Base-by-base conservation (phyloP, 768 basidiomycete genomes). In the Tephrocybe sp. region DNA sequence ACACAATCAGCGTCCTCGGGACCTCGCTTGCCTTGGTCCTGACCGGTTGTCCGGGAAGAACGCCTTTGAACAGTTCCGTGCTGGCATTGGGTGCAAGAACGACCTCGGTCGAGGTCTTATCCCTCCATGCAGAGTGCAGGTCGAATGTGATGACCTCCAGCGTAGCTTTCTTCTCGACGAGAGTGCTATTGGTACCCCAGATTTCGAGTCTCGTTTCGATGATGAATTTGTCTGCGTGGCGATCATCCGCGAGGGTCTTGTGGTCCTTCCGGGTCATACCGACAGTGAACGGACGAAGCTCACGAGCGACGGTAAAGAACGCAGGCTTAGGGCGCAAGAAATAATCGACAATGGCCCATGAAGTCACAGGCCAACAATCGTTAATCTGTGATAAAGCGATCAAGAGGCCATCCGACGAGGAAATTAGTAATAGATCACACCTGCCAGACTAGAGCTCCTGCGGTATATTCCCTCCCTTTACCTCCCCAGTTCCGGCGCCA, bases 381-480 rank as follows among this genome's bases (percentile, higher is more conserved):
- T 91, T 91, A 55, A 92, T 75, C 85, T 91, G 10, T 34, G 33
- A 4, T 34, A 45, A 51, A 16, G 19, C 9, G 22, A n/a, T 44
- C 9, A 40, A 11, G 30, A 38, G 34, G 10, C 41, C 7, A 22
- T 29, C 23, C 11, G n/a, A 36, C 6, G 18, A 7, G 10, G 3
- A 16, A 22, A 22, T 25, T 15, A 18, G n/a, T n/a, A 55, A 9
- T 42, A 38, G 18, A 27, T 25, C 76, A 69, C 58, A 91, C 85
- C 83, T 95, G 93, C 94, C 94, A 97, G 21, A 97, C 94, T 30
- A 97, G 78, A 25, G 93, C 94, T 38, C 92, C 93, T 4, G 92
- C 82, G 1, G 88, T 92, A 65, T 91, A 84, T 61, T 97, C 89
- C 59, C 71, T 79, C 7, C 92, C 92, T 52, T 66, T 78, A n/a